Base-by-base conservation (phyloP, 768 basidiomycete genomes). In the Naganishia friedmannii region DNA sequence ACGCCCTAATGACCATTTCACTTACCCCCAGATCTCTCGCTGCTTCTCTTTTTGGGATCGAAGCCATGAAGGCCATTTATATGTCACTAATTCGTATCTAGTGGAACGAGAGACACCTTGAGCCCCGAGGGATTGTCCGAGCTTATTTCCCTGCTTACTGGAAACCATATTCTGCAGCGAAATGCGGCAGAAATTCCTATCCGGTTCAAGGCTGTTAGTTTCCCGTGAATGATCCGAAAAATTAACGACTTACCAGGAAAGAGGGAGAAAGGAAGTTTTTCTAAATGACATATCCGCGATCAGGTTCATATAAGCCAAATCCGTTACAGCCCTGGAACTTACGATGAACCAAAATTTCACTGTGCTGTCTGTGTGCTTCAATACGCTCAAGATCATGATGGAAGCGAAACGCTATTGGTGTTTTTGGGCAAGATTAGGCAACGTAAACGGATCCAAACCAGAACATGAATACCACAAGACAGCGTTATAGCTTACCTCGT, bases 321-420 rank as follows among this genome's bases (percentile, higher is more conserved):
- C 26, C 3, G 17, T 4, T 15, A 45, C 51, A 54, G 8, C n/a
- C 7, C 15, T 13, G 10, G 9, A 29, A 76, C 79, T 72, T 55
- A 80, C 91, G 73, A 99, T 98, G 82, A 98, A 98, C 96, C 96
- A 98, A 83, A 98, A 99, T 80, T 99, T 99, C 81, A 99, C 94
- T 31, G 88, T 90, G 76, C 89, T 90, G 23, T 93, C 88, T 21
- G 96, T 98, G 77, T 98, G 95, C 48, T 89, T 88, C 73, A 98
- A 84, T 37, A 99, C 96, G 74, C 93, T 95, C 42, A 97, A 84
- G 68, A 97, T 92, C 96, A 98, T 99, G 83, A 99, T 97, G 10
- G 92, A 92, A 0, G 89, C 93, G 82, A 99, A 98, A 19, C 96
- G 89, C 93, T 98, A n/a, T 29, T 12, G 6, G 6, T 23, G 48